phyloP scores from a whole-genome alignment of 2,329 filamentous ascomycete species.

The Xylaria sp. region DNA sequence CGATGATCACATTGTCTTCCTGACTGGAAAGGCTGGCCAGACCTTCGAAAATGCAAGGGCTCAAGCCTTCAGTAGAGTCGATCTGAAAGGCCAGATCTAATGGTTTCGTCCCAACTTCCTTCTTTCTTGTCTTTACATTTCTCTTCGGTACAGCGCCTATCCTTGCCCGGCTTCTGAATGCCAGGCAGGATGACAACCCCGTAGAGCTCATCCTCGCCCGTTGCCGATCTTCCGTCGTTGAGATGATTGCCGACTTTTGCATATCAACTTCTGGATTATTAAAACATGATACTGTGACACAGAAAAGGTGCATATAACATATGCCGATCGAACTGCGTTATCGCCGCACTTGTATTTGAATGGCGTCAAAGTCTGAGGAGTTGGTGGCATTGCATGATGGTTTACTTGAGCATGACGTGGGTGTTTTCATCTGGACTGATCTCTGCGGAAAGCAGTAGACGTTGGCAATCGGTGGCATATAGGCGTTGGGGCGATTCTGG shows the following conservation, averaged over 20 bases:
- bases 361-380: slow-evolving; percentile 27
- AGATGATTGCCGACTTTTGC: slow-evolving; percentile 33
- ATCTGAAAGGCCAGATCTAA: slow-evolving; percentile 98
- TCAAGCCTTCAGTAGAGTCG: slow-evolving; percentile 84
- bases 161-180: slow-evolving; percentile 17
- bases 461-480: slow-evolving; percentile 25
- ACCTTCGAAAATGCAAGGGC: slow-evolving; percentile 80
- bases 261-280: slow-evolving; percentile 38
- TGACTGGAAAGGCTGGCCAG: slow-evolving; percentile 76
- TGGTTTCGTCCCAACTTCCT: slow-evolving; percentile 37
- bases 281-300: slow-evolving; percentile 39
- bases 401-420: slow-evolving; percentile 23
- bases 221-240: slow-evolving; percentile 11
- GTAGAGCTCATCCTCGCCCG: slow-evolving; percentile 28
- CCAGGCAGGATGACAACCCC: slow-evolving; percentile 28
- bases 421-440: slow-evolving; percentile 25
- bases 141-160: slow-evolving; percentile 26
- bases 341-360: slow-evolving; percentile 18
- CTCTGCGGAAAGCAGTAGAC: slow-evolving; percentile 26
- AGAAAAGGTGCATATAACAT: slow-evolving; percentile 34
- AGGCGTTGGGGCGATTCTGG: slow-evolving; percentile 44
- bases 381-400: slow-evolving; percentile 24
- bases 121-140: slow-evolving; percentile 39
- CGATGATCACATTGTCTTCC: slow-evolving; percentile 76
- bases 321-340: slow-evolving; percentile 38